A percentile compares a stretch with the other conserved stretches of the same genome.
Conservation (phyloP, 2,329 filamentous ascomycete species). For the Penicillium sp. region DNA sequence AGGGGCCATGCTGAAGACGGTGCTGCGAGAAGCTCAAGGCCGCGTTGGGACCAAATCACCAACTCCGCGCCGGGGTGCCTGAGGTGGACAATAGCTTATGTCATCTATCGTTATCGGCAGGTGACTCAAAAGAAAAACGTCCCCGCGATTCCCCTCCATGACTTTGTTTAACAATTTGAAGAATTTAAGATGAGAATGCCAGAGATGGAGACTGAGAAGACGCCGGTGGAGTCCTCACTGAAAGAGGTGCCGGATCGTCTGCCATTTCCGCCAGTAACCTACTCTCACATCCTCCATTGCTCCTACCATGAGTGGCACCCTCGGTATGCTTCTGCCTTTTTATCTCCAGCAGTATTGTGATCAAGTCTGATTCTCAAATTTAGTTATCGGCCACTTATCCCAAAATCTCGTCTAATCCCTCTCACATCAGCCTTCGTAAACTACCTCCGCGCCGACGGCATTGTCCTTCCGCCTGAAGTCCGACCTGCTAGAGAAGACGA, state of each 20-base stretch:
- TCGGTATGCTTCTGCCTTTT: slow-evolving; percentile 53
- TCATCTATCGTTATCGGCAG: slow-evolving; percentile 30
- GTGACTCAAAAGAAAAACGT: slow-evolving; percentile 31
- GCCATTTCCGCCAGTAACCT: slow-evolving; percentile 80
- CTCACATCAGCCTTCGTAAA: slow-evolving; percentile 74
- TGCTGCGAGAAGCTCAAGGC: slow-evolving; percentile 13
- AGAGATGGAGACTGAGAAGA: slow-evolving; percentile 31
- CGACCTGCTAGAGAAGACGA: slow-evolving; percentile 40
- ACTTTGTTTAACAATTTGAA: not conserved
- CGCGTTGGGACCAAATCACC: slow-evolving; percentile 17
- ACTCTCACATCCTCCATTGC: slow-evolving; percentile 88
- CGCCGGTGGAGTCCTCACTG: slow-evolving; percentile 19
- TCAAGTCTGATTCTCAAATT: slow-evolving; percentile 16
- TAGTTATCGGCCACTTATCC: slow-evolving; percentile 77
- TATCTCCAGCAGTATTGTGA: not conserved
- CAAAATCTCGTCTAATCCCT: slow-evolving; percentile 83
- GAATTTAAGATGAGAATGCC: slow-evolving; percentile 31
- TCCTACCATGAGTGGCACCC: slow-evolving; percentile 93
- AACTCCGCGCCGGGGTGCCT: slow-evolving; percentile 13
- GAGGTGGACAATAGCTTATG: slow-evolving; percentile 11
- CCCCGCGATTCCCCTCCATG: slow-evolving; percentile 23
- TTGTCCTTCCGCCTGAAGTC: slow-evolving; percentile 68
- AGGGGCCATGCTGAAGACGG: slow-evolving; percentile 50
- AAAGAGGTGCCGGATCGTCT: slow-evolving; percentile 44
- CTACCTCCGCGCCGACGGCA: slow-evolving; percentile 91